Evolutionary conservation across 805 yeast genomes (phyloP), one percentile per base, ranked within the genome.

Genomic region (Candida multigemmis): DNA sequence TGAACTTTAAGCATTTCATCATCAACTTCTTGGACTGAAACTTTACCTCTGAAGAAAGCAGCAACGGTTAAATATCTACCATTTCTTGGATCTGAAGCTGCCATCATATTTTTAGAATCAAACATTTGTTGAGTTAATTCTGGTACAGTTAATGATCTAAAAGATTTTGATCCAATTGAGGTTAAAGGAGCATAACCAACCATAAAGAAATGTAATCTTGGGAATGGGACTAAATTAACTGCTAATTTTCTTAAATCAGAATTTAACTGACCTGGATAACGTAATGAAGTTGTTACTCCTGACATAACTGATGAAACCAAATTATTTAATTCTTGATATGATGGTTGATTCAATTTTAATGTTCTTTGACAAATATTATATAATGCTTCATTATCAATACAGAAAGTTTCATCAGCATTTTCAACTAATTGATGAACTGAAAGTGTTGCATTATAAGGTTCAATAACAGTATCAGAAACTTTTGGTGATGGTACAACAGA

Each of bases 181-280:
- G 91, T 77, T 50, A 86, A 69, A 38, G 96, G 96, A 20, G 96
- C 95, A 55, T 82, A 85, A 36, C 95, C 94, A 33, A 84, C 94
- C 78, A 84, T 86, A 60, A 86, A 86, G 68, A 86, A 86, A 61
- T 86, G 96, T 50, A 86, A 73, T 59, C 96, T 77, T 53, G 94
- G 93, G 76, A 85, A 86, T 28, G 96, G 96, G 34, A 86, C 94
- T 60, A 86, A 68, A 62, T 86, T 86, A 34, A 86, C 96, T 10
- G 96, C 96, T 49, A 86, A 69, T 57, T 86, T 86, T 62, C 95
- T 77, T 53, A 86, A 66, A 60, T 86, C 96, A 14, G 93, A 78
- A 65, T 86, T 86, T 53, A 86, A 74, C 65, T 86, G 94, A 50
- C 96, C 95, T 35, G 96, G 96, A 68, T 78, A 86, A 60, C 96